Evolutionary conservation across 139 green algal genomes (phyloP).

Genomic region (Nannochloris sp.): DNA sequence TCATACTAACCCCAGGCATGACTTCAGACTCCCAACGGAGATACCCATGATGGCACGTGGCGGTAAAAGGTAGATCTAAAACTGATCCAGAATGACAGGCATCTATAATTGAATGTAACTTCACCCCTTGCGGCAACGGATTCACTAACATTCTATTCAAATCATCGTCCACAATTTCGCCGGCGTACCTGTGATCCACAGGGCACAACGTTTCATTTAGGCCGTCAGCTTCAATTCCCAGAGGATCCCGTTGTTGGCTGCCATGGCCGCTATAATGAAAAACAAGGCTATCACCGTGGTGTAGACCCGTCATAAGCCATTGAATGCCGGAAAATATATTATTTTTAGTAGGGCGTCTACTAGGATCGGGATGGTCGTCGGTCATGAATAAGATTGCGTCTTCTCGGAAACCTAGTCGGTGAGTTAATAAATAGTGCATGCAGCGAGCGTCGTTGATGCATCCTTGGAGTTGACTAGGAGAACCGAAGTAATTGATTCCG

Average conservation of each 20-base stretch:
- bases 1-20: neutral
- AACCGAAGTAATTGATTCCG: constrained; percentile 37
- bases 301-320: constrained; percentile 24
- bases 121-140: constrained; percentile 43
- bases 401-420: constrained; percentile 17
- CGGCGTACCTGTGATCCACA: constrained; percentile 27
- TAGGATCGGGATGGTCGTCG: constrained; percentile 28
- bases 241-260: constrained; percentile 53
- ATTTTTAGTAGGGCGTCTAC: constrained; percentile 19
- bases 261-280: constrained; percentile 79
- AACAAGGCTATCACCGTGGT: constrained; percentile 63
- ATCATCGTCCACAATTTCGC: constrained; percentile 56
- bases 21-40: constrained; percentile 52
- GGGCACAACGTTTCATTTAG: constrained; percentile 65
- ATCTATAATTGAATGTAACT: constrained; percentile 71
- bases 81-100: constrained; percentile 64
- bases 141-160: constrained; percentile 52
- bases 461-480: constrained; percentile 20
- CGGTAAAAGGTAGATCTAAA: constrained; percentile 63
- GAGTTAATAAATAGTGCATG: constrained; percentile 34
- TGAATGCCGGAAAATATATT: constrained; percentile 32
- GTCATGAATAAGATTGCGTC: constrained; percentile 37
- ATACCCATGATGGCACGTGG: constrained; percentile 30
- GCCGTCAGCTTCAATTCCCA: constrained; percentile 66
- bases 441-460: constrained; percentile 51